Evolutionary conservation across 148 eudicot genomes (phyloP).

Genomic region (Silene uniflora): DNA sequence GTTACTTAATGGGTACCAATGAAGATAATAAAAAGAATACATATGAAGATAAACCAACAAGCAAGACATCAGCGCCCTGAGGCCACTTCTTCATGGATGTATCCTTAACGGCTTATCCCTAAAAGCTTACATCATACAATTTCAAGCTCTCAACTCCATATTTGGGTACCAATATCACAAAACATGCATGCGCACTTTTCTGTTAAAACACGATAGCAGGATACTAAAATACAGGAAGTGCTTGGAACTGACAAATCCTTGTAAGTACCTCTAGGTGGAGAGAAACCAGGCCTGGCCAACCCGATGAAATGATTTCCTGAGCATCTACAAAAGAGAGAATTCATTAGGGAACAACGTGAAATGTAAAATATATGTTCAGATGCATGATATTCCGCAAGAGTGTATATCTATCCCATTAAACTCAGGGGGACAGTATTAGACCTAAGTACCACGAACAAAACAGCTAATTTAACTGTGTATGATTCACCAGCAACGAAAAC

Average conservation of each 20-base stretch:
- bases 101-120: background rate
- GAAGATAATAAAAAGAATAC: background rate
- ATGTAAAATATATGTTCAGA: background rate
- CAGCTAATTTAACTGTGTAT: no score
- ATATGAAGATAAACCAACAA: background rate
- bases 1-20: background rate
- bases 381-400: background rate
- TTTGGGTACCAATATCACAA: background rate
- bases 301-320: slow-evolving; percentile 65
- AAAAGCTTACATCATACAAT: background rate
- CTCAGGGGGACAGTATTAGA: no score
- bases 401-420: background rate
- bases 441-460: no score
- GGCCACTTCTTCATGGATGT: background rate
- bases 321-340: slow-evolving; percentile 42
- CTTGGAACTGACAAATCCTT: background rate
- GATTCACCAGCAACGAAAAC: no score
- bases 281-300: slow-evolving; percentile 84
- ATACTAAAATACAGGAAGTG: background rate
- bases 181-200: background rate
- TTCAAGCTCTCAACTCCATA: background rate
- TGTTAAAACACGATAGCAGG: background rate
- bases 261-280: slow-evolving; percentile 65
- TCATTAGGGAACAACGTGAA: background rate
- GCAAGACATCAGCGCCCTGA: background rate